Evolutionary conservation across 148 eudicot species (phyloP).

Genomic region (Persicaria tinctoria): DNA sequence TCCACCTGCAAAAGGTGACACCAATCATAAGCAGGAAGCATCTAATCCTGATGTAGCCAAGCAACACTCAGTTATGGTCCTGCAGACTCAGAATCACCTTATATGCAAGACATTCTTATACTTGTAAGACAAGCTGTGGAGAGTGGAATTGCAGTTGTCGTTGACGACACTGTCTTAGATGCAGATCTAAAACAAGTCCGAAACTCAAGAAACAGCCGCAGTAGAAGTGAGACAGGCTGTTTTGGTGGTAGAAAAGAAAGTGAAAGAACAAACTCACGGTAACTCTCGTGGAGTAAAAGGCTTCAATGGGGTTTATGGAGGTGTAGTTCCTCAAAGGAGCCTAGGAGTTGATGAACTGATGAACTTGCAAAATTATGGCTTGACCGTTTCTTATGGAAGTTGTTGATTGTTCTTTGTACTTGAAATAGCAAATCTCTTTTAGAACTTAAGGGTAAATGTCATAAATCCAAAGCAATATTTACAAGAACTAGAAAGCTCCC

Average conservation of each 20-base stretch:
- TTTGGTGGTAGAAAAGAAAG: slow-evolving; percentile 21
- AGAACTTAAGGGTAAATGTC: too few relatives aligned
- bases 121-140: slow-evolving; percentile 72
- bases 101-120: slow-evolving; percentile 34
- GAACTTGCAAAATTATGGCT: slow-evolving; percentile 75
- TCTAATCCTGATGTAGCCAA: background rate
- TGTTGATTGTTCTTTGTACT: background rate
- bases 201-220: slow-evolving; percentile 28
- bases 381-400: slow-evolving; percentile 19
- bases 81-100: slow-evolving; percentile 15
- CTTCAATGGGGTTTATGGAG: slow-evolving; percentile 29
- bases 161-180: slow-evolving; percentile 48
- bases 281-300: slow-evolving; percentile 26
- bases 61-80: background rate
- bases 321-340: slow-evolving; percentile 57
- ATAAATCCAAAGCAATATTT: too few relatives aligned
- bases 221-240: slow-evolving; percentile 19
- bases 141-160: slow-evolving; percentile 51
- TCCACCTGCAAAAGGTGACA: background rate
- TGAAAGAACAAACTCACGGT: slow-evolving; percentile 28
- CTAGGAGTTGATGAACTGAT: slow-evolving; percentile 50
- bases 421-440: background rate
- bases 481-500: too few relatives aligned
- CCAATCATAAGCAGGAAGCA: background rate
- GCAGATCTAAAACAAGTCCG: slow-evolving; percentile 35